phyloP scores from a whole-genome alignment of 2,329 filamentous ascomycete species.

The Coniella lustricola region DNA sequence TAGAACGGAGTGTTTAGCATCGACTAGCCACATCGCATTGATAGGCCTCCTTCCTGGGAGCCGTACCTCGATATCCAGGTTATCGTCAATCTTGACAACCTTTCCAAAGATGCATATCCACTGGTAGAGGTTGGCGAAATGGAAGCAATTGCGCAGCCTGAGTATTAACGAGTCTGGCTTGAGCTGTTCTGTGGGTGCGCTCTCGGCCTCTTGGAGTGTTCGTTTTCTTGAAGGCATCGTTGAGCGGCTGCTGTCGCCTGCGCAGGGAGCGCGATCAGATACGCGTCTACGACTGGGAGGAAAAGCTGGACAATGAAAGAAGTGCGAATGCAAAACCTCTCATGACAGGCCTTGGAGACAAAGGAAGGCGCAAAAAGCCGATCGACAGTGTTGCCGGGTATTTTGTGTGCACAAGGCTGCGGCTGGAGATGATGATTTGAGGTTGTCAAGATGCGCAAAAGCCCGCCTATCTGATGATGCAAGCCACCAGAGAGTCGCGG shows the following conservation, averaged over 20 bases:
- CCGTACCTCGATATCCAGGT: conserved; percentile 79
- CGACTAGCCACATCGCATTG: neutral
- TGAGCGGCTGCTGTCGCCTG: conserved; percentile 1
- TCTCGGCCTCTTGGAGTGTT: conserved; percentile 36
- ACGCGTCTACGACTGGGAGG: conserved; percentile 3
- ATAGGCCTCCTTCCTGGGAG: neutral
- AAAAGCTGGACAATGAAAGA: neutral
- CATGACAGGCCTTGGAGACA: neutral
- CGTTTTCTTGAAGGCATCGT: conserved; percentile 45
- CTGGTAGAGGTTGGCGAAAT: conserved; percentile 89
- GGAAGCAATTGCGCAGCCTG: conserved; percentile 82
- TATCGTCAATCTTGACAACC: conserved; percentile 81
- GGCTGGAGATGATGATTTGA: neutral
- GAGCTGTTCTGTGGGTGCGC: conserved; percentile 21
- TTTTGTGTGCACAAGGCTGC: neutral
- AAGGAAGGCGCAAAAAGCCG: neutral
- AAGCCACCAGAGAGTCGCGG: conserved; percentile 13
- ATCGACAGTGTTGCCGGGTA: neutral
- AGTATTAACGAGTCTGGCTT: conserved; percentile 43
- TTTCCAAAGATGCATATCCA: conserved; percentile 90
- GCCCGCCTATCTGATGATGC: conserved; percentile 11
- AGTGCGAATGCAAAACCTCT: neutral
- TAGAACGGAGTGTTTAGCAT: conserved; percentile 5
- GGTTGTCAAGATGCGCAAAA: conserved; percentile 4
- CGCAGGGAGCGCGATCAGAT: neutral